These are phyloP conservation scores for Cytospora paraplurivora DNA, from an alignment of 2,329 filamentous ascomycete genomes.

Conservation along the genomic window DNA sequence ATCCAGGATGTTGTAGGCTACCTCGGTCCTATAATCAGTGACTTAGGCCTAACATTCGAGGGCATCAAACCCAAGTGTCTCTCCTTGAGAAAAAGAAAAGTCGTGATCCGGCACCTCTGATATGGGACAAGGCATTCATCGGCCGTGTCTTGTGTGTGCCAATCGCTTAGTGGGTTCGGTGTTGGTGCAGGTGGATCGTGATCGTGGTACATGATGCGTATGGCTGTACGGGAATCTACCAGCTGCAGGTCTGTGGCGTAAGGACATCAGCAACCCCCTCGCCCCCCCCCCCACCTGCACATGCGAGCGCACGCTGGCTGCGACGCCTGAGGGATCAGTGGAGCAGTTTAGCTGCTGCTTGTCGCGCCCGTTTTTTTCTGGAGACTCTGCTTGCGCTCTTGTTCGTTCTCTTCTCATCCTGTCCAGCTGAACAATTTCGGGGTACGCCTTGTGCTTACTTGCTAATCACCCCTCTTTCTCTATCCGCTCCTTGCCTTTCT, in stretches of 20 bases:
- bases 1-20: not conserved
- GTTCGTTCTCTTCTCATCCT: not conserved
- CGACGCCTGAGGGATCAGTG: not conserved
- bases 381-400: constrained; percentile 4
- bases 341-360: constrained; percentile 18
- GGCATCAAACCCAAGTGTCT: constrained; percentile 5
- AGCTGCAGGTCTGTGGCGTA: constrained; percentile 23
- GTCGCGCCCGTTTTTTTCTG: constrained; percentile 15
- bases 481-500: not conserved
- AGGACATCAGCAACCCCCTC: constrained; percentile 17
- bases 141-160: not conserved
- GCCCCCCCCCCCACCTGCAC: constrained; percentile 16
- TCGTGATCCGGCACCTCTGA: not conserved
- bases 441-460: not conserved
- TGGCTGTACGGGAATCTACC: constrained; percentile 7
- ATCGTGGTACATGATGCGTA: constrained; percentile 9
- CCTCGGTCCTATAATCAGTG: no score
- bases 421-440: constrained; percentile 8
- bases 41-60: constrained; percentile 5
- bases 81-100: constrained; percentile 23
- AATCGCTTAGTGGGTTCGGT: not conserved
- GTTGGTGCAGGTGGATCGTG: constrained; percentile 4
- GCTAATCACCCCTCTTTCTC: not conserved
- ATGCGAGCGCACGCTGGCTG: not conserved
- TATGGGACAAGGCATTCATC: not conserved